Evolutionary conservation across 805 yeast species (phyloP), one percentile per base, ranked within the genome.

Genomic region (Pichia nakasei): DNA sequence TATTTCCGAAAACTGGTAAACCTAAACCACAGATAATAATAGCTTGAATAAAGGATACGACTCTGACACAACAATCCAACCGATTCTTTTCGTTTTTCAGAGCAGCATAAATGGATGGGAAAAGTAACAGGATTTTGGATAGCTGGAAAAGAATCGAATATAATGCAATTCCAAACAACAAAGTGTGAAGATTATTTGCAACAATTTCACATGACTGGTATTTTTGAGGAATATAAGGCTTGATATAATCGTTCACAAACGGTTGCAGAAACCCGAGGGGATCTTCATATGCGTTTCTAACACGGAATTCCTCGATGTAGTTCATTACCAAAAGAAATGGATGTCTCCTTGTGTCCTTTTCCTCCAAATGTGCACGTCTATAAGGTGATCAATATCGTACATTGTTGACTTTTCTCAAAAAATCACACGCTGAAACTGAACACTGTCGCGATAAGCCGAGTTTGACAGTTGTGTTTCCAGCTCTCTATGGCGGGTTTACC

Each of bases 21-120:
- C 57, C 59, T 9, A 61, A 29, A 15, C 48, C 38, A 38, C 63
- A 49, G 32, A 65, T 65, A 41, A 65, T 40, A 9, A 53, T 35
- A 12, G 65, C 50, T 44, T 65, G 69, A 37, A 64, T 24, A 31
- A 63, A 56, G 3, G 68, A 64, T 6, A 65, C 68, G 12, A 57
- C 44, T 41, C 64, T 56, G 35, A 64, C 52, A 27, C 60, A 52
- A n/a, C 60, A 50, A 44, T 65, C 69, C 18, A 59, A 44, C 21
- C 48, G 41, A 12, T 48, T 43, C 37, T 55, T 57, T 9, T 33
- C 35, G 15, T 26, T 50, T 18, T 48, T 46, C 35, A 61, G 39
- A 18, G 41, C 39, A 8, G 45, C 35, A 18, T 41, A 37, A 12
- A 57, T 32, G 4, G 29, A 6, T 7, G 51, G 49, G 38, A 49